Percentiles rank a stretch among this genome's conserved stretches.
Conservation (phyloP, 805 yeast genomes). For the Pichia occidentalis region DNA sequence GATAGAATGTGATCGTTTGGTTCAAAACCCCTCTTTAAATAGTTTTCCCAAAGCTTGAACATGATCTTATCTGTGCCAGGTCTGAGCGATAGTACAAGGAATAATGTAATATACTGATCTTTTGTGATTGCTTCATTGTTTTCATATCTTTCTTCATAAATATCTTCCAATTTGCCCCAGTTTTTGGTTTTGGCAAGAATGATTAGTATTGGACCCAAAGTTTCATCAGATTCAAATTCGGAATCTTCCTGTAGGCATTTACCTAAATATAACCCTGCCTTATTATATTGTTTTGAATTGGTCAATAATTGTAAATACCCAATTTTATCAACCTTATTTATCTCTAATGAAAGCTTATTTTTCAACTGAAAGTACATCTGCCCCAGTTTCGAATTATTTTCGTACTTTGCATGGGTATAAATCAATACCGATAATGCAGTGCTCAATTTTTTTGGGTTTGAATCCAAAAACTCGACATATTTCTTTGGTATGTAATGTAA, state of each 20-base stretch:
- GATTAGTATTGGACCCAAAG: conserved; percentile 16
- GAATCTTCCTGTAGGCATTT: conserved; percentile 6
- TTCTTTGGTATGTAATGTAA: conserved; percentile 12
- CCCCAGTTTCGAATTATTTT: conserved; percentile 14
- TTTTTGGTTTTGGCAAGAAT: conserved; percentile 17
- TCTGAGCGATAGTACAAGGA: conserved; percentile 57
- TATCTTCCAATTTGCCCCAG: conserved; percentile 50
- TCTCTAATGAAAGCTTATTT: conserved; percentile 4
- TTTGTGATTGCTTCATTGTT: conserved; percentile 45
- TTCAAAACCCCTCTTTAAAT: conserved; percentile 35
- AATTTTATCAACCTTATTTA: conserved; percentile 17
- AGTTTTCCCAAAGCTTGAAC: conserved; percentile 37
- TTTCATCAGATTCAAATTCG: conserved; percentile 14
- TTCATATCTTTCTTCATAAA: conserved; percentile 52
- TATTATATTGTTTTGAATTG: conserved; percentile 9
- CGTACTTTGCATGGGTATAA: conserved; percentile 21
- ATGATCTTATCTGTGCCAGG: conserved; percentile 34
- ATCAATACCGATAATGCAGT: conserved; percentile 18
- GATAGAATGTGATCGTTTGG: conserved; percentile 41
- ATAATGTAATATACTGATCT: conserved; percentile 52
- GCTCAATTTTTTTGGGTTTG: conserved; percentile 7
- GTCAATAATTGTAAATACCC: conserved; percentile 18
- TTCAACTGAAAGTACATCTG: conserved; percentile 14
- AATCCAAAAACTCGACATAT: conserved; percentile 9
- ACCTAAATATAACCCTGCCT: conserved; percentile 13